phyloP scores from a whole-genome alignment of 2,329 filamentous ascomycete species.

The Teratosphaeria viscida region DNA sequence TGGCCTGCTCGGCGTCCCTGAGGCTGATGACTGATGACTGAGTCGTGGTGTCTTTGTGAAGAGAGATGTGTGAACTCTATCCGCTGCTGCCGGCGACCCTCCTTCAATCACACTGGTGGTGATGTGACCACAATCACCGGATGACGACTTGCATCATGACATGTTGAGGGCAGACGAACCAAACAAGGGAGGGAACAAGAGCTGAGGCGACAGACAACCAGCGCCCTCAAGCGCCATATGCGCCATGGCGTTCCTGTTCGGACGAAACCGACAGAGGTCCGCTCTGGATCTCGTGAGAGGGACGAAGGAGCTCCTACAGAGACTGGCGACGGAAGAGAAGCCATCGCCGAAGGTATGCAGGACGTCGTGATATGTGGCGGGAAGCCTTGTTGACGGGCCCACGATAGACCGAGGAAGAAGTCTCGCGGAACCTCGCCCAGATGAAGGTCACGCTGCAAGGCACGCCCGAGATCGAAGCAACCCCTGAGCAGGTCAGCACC shows the following conservation, averaged over 20 bases:
- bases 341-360: slow-evolving; percentile 29
- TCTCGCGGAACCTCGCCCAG: slow-evolving; percentile 72
- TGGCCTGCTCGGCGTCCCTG: not conserved
- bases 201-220: not conserved
- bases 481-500: slow-evolving; percentile 77
- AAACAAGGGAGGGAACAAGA: not conserved
- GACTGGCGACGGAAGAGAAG: slow-evolving; percentile 44
- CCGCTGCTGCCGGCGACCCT: not conserved
- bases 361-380: not conserved
- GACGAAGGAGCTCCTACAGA: slow-evolving; percentile 53
- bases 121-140: not conserved
- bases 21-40: not conserved
- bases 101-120: not conserved
- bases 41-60: not conserved
- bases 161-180: not conserved
- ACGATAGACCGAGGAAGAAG: slow-evolving; percentile 65
- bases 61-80: not conserved
- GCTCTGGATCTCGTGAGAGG: slow-evolving; percentile 51
- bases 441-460: slow-evolving; percentile 93
- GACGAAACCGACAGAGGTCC: slow-evolving; percentile 50
- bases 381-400: slow-evolving; percentile 13
- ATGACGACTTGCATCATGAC: not conserved
- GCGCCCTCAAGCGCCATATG: slow-evolving; percentile 4
- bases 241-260: slow-evolving; percentile 61
- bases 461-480: slow-evolving; percentile 79